These are phyloP conservation scores for Teratosphaeria pseudoeucalypti DNA, from an alignment of 2,329 filamentous ascomycete species.

Conservation along the genomic window DNA sequence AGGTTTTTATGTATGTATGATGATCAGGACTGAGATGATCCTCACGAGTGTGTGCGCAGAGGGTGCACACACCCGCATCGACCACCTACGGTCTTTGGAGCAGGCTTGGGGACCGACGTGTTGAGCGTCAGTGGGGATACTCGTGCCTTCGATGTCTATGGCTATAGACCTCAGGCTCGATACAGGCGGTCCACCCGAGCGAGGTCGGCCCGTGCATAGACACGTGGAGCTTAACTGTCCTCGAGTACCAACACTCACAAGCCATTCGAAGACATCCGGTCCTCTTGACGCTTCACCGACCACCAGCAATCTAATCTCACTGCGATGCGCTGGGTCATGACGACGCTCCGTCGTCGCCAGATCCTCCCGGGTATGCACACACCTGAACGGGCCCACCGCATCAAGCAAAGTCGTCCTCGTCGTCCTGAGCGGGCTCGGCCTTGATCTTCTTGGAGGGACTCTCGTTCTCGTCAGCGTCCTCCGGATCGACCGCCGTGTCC, in stretches of 20 bases:
- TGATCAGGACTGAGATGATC: constrained; percentile 11
- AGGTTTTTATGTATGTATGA: too few relatives aligned
- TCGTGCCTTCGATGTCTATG: too few relatives aligned
- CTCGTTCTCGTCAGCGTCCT: constrained; percentile 6
- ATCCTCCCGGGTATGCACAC: neutral
- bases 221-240: neutral
- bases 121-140: neutral
- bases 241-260: neutral
- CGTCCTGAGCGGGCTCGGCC: neutral
- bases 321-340: neutral
- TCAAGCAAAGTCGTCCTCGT: neutral
- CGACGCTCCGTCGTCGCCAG: neutral
- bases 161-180: neutral
- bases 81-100: neutral
- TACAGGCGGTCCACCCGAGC: neutral
- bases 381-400: neutral
- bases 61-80: too few relatives aligned
- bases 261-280: too few relatives aligned
- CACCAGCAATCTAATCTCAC: neutral
- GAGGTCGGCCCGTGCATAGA: neutral
- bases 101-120: neutral
- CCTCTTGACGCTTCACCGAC: too few relatives aligned
- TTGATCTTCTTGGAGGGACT: constrained; percentile 6
- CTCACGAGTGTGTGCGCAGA: too few relatives aligned
- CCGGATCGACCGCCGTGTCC: neutral